Base-by-base conservation (phyloP, 179 eudicot species). In the Silene noctiflora region DNA sequence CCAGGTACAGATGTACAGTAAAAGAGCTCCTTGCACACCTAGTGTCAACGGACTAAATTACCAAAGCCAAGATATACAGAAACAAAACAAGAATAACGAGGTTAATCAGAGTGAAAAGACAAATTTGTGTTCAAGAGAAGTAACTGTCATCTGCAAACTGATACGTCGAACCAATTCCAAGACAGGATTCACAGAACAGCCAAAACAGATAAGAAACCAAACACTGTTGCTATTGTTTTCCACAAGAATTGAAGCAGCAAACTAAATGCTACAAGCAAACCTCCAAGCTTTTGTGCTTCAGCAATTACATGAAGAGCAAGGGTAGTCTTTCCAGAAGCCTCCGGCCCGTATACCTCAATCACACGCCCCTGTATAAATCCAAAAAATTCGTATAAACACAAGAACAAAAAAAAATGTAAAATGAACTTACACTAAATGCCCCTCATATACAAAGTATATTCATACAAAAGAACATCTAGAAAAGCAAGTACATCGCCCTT, bases 271-370 rank as follows among this genome's bases (percentile, higher is more conserved):
- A 67, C n/a, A 12, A 44, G 56, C 55, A 69, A 69, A 69, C 72
- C 72, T 69, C 72, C 72, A 19, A 8, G 72, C 58, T 69, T 69
- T 53, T 69, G 72, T 59, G 85, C 77, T 78, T 82, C 79, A 48
- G 85, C 82, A 68, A 82, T 82, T 68, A 73, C 82, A 79, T 82
- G 85, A 72, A 82, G 85, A 25, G 82, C 75, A 76, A 82, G 75
- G 31, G 85, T 82, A 61, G 85, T 82, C 81, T 82, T 82, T 76
- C 85, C 85, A 27, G 85, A 79, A 31, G 82, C 85, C 75, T 82
- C 85, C 33, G 85, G 85, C 10, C 85, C 85, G 68, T 67, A 82
- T 31, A 82, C 13, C 83, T 82, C 85, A 20, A 79, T 71, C 29
- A 82, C 85, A 73, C 85, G 85, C 33, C 85, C 85, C 85, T 82